These are phyloP conservation scores for Angomonas desouzai DNA, from an alignment of 208 protist species.

Conservation along the genomic window DNA sequence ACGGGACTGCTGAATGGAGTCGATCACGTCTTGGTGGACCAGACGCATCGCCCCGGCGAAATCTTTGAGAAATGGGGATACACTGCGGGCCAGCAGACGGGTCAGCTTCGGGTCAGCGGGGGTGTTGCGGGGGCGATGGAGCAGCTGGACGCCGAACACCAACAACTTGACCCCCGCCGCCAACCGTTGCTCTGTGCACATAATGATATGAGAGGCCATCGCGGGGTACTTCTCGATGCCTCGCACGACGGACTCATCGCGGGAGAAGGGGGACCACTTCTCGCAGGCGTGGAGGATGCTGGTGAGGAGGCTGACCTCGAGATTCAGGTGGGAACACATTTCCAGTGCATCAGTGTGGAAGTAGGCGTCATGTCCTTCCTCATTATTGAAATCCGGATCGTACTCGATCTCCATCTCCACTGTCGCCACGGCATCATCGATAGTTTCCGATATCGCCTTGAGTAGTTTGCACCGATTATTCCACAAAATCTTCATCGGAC, in stretches of 20 bases:
- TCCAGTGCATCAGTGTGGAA: conserved; percentile 23
- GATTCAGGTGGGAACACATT: conserved; percentile 34
- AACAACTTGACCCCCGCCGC: conserved; percentile 21
- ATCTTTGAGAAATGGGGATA: conserved; percentile 25
- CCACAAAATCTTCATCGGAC: conserved; percentile 53
- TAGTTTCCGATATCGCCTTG: conserved; percentile 28
- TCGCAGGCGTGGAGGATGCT: conserved; percentile 22
- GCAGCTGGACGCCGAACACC: conserved; percentile 34
- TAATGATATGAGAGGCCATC: conserved; percentile 13
- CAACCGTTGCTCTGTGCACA: conserved; percentile 21
- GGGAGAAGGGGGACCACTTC: conserved; percentile 33
- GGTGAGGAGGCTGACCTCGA: conserved; percentile 17
- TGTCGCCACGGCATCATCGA: conserved; percentile 30
- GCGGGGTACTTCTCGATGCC: conserved; percentile 20
- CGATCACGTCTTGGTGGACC: conserved; percentile 32
- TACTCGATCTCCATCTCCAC: conserved; percentile 13
- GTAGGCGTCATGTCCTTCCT: conserved; percentile 1
- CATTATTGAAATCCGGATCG: conserved; percentile 8
- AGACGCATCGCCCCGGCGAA: conserved; percentile 22
- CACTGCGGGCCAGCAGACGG: conserved; percentile 17
- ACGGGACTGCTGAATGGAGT: conserved; percentile 27
- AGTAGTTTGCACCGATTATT: conserved; percentile 29
- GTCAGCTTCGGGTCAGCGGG: background rate
- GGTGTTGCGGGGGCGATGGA: conserved; percentile 23
- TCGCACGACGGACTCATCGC: conserved; percentile 21